Evolutionary conservation across 2,329 filamentous ascomycete genomes (phyloP).

Genomic region (Tolypocladium ophioglossoides): DNA sequence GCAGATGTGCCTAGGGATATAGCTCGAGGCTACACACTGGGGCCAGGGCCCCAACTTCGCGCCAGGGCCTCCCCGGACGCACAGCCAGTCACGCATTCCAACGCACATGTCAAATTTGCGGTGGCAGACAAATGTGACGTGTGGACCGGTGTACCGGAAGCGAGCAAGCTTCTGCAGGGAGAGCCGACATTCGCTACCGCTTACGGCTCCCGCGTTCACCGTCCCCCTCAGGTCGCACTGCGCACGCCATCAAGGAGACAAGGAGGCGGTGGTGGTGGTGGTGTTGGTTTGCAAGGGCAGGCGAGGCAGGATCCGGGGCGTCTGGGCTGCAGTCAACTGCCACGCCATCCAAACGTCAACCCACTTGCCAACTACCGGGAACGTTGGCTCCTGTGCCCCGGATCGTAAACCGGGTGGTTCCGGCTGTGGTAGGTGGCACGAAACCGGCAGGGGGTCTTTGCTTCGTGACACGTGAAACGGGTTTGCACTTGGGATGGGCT

Average conservation of each 20-base stretch:
- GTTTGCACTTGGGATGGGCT: neutral
- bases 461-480: neutral
- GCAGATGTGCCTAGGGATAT: neutral
- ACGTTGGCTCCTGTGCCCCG: neutral
- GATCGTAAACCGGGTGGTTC: neutral
- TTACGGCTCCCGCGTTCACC: neutral
- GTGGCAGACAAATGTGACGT: neutral
- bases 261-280: neutral
- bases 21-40: neutral
- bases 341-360: neutral
- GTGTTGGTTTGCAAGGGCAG: neutral
- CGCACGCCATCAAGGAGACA: neutral
- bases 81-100: neutral
- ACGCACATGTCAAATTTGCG: neutral
- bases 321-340: neutral
- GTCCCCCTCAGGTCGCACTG: neutral
- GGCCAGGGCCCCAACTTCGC: neutral
- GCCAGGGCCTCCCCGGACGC: neutral
- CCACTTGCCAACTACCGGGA: neutral
- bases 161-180: neutral
- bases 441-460: neutral
- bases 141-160: neutral
- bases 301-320: neutral
- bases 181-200: neutral
- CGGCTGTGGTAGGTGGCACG: neutral